Base-by-base conservation (phyloP, 1,139 yeast species). In the Sugiyamaella grinbergsii region DNA sequence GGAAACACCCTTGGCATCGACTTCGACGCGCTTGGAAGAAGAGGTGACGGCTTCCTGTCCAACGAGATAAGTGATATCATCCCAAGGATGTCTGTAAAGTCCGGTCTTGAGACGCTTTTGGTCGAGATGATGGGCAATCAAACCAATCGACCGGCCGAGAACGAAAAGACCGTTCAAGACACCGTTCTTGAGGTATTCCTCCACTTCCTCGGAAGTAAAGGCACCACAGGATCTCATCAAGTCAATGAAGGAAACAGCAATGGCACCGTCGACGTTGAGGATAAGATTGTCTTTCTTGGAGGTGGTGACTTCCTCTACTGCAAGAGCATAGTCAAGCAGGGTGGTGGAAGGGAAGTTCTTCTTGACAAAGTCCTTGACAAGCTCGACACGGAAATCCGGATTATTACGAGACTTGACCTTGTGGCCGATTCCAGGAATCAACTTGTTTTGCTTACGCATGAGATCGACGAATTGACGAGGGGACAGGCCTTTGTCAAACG, bases 371-470 rank as follows among this genome's bases (percentile, higher is more conserved):
- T 73, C 76, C 69, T 74, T 74, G 56, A 73, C 78, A 36, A 73
- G 66, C 64, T 74, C 77, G 48, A 73, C 77, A 47, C 77, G 75
- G 71, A 71, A 71, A 56, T 73, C 77, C 47, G 77, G 77, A 66
- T 73, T 73, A 65, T 73, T 73, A 56, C 76, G 69, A 19, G 77
- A 73, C 69, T 73, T 73, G 62, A 73, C 74, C 66, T 70, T 70
- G 68, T 73, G 77, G 41, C 77, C 77, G 44, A 73, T 73, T 59
- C 77, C 77, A 13, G 78, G 77, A 44, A 73, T 74, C 48, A 73
- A 65, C 66, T 73, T 73, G 70, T 74, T 74, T 60, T 71, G 74
- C 64, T 72, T 71, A 56, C 77, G 68, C 77, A 73, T 74, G 42
- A 72, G 59, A 59, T 73, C 75, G 41, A 73, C 77, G 58, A 74